Conservation (phyloP, 2,329 filamentous ascomycete species). For the Aspergillus proliferans region DNA sequence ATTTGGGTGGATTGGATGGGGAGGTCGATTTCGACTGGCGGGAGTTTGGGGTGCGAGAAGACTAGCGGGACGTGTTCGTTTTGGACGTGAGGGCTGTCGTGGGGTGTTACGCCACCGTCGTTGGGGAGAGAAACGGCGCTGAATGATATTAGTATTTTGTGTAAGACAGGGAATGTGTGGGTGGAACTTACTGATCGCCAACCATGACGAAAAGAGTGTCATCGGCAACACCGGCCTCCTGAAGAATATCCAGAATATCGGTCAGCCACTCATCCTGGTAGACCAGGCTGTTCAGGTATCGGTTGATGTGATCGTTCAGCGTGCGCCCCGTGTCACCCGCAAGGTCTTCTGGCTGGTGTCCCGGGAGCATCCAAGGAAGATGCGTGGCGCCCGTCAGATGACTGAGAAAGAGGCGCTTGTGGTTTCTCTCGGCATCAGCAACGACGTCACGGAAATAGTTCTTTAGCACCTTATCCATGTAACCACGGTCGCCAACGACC, state of each 20-base stretch:
- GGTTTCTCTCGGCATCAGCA: conserved; percentile 17
- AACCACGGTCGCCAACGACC: conserved; percentile 11
- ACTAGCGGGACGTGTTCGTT: conserved; percentile 30
- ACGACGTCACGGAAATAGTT: conserved; percentile 22
- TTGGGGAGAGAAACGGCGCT: conserved; percentile 31
- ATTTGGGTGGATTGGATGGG: conserved; percentile 27
- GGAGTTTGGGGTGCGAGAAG: conserved; percentile 27
- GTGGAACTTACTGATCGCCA: conserved; percentile 26
- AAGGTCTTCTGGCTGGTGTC: conserved; percentile 19
- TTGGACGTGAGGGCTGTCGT: conserved; percentile 27
- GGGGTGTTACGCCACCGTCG: conserved; percentile 27
- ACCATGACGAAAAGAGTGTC: conserved; percentile 30
- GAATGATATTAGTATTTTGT: background rate
- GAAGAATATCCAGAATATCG: conserved; percentile 23
- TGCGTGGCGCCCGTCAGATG: conserved; percentile 25
- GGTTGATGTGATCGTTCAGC: conserved; percentile 19
- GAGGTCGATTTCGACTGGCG: conserved; percentile 20
- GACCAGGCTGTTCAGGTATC: conserved; percentile 26
- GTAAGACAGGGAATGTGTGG: background rate
- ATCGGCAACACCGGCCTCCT: conserved; percentile 25
- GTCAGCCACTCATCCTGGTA: conserved; percentile 28
- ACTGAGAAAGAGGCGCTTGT: conserved; percentile 22
- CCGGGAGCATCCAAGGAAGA: conserved; percentile 23
- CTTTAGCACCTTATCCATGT: conserved; percentile 17
- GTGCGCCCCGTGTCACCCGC: conserved; percentile 7